Evolutionary conservation across 495 filamentous ascomycete genomes (phyloP).

Genomic region (Penicillium mononematosum): DNA sequence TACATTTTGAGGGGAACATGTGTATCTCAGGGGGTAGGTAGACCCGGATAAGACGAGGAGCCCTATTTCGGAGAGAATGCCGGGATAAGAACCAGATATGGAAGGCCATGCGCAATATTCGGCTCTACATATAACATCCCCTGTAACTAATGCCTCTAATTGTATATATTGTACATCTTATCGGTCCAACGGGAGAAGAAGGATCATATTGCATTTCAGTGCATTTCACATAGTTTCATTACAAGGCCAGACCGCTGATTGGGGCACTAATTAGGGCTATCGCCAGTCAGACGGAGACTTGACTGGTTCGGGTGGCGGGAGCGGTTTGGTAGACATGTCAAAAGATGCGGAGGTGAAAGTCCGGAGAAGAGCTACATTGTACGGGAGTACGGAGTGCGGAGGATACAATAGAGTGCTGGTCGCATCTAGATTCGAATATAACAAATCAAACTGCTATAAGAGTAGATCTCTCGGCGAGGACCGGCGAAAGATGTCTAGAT

Average conservation of each 20-base stretch:
- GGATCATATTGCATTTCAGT: slow-evolving; percentile 19
- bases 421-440: slow-evolving; percentile 1
- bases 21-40: slow-evolving; percentile 5
- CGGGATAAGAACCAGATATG: slow-evolving; percentile 13
- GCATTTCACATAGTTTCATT: slow-evolving; percentile 12
- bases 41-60: slow-evolving; percentile 13
- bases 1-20: not conserved
- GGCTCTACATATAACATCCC: slow-evolving; percentile 5
- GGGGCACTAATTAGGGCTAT: slow-evolving; percentile 10
- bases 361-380: slow-evolving; percentile 7
- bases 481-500: slow-evolving; percentile 24
- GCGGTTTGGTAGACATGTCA: not conserved
- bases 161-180: slow-evolving; percentile 10
- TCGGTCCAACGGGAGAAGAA: slow-evolving; percentile 31
- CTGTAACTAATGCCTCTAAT: not conserved
- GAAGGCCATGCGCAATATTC: slow-evolving; percentile 8
- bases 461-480: slow-evolving; percentile 21
- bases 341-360: slow-evolving; percentile 8
- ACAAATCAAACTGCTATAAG: not conserved
- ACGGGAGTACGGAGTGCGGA: not conserved
- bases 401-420: not conserved
- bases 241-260: slow-evolving; percentile 26
- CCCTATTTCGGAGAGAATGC: slow-evolving; percentile 5
- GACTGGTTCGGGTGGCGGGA: slow-evolving; percentile 6
- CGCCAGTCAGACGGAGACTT: slow-evolving; percentile 1